phyloP scores from a whole-genome alignment of 2,329 filamentous ascomycete genomes.

The Ophiosphaerella herpotricha region DNA sequence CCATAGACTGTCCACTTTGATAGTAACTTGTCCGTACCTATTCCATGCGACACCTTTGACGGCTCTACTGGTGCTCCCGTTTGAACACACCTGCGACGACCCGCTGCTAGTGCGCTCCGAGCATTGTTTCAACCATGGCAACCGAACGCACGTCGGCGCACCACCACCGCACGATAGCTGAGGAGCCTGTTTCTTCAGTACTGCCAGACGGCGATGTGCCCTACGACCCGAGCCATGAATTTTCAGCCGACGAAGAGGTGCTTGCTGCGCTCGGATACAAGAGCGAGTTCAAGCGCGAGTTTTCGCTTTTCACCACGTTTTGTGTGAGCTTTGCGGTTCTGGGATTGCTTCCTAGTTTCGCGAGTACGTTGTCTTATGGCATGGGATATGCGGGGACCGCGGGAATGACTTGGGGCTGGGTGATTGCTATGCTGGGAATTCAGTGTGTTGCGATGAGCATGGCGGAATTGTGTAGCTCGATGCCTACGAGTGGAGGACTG shows the following conservation, averaged over 20 bases:
- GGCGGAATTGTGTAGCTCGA: constrained; percentile 73
- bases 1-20: too few relatives aligned
- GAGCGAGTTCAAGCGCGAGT: constrained; percentile 70
- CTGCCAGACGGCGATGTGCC: constrained; percentile 56
- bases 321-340: constrained; percentile 75
- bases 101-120: not conserved
- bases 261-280: constrained; percentile 67
- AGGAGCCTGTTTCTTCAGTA: constrained; percentile 60
- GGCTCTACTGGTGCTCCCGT: not conserved
- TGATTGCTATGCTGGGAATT: constrained; percentile 73
- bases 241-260: constrained; percentile 62
- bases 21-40: not conserved
- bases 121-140: constrained; percentile 5
- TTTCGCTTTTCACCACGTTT: constrained; percentile 74
- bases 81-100: not conserved
- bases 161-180: constrained; percentile 42
- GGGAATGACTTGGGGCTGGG: constrained; percentile 73
- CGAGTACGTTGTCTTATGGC: constrained; percentile 72
- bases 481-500: constrained; percentile 73
- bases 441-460: constrained; percentile 68
- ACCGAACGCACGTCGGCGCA: constrained; percentile 7
- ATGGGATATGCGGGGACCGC: constrained; percentile 57
- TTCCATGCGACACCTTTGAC: not conserved
- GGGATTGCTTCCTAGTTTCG: constrained; percentile 72
- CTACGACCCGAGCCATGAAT: constrained; percentile 50